These are phyloP conservation scores for Verbascum thapsus DNA, from an alignment of 257 asterid genomes.

Conservation along the genomic window DNA sequence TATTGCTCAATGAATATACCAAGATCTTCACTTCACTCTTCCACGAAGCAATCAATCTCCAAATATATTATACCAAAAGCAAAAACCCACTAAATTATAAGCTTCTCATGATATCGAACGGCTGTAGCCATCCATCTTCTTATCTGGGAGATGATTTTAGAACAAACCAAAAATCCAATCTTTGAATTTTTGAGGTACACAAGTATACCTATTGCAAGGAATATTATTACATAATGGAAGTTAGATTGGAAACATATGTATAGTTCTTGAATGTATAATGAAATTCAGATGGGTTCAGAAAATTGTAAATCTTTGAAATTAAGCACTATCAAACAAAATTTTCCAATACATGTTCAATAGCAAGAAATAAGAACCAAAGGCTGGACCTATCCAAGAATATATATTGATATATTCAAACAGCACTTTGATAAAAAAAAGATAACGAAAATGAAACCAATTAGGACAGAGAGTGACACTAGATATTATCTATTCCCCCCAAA, in stretches of 20 bases:
- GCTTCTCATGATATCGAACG: constrained; percentile 31
- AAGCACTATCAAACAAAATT: neutral
- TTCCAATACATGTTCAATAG: constrained; percentile 32
- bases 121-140: constrained; percentile 40
- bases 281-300: constrained; percentile 19
- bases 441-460: constrained; percentile 23
- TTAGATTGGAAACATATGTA: constrained; percentile 23
- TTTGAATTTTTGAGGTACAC: constrained; percentile 6
- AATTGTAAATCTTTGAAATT: neutral
- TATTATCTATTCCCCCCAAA: constrained; percentile 29
- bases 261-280: constrained; percentile 22
- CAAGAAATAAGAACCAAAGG: constrained; percentile 44
- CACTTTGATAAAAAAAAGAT: constrained; percentile 20
- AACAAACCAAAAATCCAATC: constrained; percentile 14
- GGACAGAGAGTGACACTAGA: constrained; percentile 32
- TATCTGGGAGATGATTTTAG: constrained; percentile 11
- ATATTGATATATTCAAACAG: constrained; percentile 19
- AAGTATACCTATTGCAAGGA: constrained; percentile 26
- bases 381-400: constrained; percentile 26
- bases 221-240: constrained; percentile 23
- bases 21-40: constrained; percentile 41
- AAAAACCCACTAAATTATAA: constrained; percentile 37
- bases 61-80: constrained; percentile 32
- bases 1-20: constrained; percentile 28
- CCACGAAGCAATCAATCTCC: constrained; percentile 34